Conservation (phyloP, 208 protist species). For the Leptomonas seymouri region DNA sequence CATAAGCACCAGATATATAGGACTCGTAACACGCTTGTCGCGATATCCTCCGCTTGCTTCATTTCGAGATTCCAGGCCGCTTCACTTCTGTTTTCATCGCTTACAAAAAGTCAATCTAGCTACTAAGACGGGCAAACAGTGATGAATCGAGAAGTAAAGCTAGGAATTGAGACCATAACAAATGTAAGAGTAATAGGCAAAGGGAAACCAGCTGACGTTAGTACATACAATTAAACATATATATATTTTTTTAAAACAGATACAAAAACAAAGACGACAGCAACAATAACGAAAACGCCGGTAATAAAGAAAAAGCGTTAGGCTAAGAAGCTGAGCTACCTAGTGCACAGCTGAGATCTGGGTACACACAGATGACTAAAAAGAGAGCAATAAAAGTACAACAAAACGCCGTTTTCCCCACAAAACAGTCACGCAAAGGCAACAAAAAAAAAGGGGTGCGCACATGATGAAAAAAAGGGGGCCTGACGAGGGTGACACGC, state of each 20-base stretch:
- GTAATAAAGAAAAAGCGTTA: not conserved
- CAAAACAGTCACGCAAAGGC: no score
- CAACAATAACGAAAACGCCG: not conserved
- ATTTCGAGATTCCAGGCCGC: not conserved
- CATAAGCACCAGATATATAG: no score
- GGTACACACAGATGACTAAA: not conserved
- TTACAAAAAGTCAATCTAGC: slow-evolving; percentile 4
- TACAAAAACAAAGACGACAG: no score
- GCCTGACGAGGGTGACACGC: no score
- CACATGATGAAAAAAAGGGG: no score
- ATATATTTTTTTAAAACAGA: no score
- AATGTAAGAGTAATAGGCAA: not conserved
- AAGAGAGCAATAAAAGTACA: slow-evolving; percentile 16
- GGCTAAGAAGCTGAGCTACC: not conserved
- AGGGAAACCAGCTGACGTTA: no score
- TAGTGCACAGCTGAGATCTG: not conserved
- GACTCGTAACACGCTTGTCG: no score
- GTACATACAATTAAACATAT: no score
- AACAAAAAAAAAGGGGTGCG: no score
- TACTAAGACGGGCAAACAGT: not conserved
- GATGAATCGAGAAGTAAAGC: slow-evolving; percentile 3
- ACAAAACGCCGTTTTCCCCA: not conserved
- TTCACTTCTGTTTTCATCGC: not conserved
- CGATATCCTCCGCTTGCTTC: not conserved
- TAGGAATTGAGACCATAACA: not conserved